phyloP scores from a whole-genome alignment of 768 basidiomycete species.

The Amanita polypyramis region DNA sequence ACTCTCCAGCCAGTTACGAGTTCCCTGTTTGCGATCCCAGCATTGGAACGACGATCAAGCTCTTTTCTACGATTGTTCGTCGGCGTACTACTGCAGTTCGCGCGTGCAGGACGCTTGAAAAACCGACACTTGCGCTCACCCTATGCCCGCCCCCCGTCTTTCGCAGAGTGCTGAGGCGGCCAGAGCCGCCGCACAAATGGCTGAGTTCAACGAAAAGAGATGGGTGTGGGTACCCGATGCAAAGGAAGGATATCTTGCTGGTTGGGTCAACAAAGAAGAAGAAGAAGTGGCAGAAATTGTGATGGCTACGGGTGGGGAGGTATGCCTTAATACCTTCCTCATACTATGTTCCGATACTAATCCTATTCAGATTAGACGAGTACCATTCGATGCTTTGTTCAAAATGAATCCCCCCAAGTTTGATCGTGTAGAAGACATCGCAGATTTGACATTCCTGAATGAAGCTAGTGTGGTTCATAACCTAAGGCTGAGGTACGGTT shows the following conservation, averaged over 20 bases:
- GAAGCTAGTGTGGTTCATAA: conserved; percentile 99
- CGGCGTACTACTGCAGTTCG: not conserved
- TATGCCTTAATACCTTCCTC: conserved; percentile 21
- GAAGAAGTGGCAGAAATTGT: conserved; percentile 77
- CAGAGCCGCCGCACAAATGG: conserved; percentile 79
- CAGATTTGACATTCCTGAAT: conserved; percentile 94
- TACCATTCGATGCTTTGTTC: conserved; percentile 73
- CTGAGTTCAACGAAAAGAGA: conserved; percentile 95
- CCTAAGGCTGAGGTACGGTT: conserved; percentile 82
- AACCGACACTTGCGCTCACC: not conserved
- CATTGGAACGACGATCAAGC: not conserved
- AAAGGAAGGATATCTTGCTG: conserved; percentile 86
- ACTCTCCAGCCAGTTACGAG: not conserved
- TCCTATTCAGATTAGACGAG: conserved; percentile 23
- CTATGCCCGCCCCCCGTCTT: conserved; percentile 38
- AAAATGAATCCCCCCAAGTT: conserved; percentile 99
- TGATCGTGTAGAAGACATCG: conserved; percentile 95
- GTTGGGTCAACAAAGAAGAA: conserved; percentile 86
- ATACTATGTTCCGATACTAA: not conserved
- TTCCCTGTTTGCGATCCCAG: not conserved
- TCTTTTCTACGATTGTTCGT: not conserved
- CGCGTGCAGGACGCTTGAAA: not conserved
- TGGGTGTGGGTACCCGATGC: conserved; percentile 98
- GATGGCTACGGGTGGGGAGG: conserved; percentile 78
- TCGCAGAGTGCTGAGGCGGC: conserved; percentile 64